Evolutionary conservation across 768 basidiomycete species (phyloP), one percentile per base, ranked within the genome.

Genomic region (Tricholoma sp.): DNA sequence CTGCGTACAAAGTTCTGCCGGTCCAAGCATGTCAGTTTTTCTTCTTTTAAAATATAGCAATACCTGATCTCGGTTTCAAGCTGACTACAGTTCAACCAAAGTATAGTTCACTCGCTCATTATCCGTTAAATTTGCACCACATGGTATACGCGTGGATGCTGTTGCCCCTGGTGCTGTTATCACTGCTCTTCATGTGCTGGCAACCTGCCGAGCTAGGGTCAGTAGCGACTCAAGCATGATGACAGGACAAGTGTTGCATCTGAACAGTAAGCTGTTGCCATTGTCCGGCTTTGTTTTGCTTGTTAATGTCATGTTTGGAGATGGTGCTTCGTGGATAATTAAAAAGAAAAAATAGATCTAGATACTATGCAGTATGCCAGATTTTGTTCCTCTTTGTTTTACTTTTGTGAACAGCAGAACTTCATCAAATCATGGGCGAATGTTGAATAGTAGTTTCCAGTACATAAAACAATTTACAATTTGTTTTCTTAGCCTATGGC

Each of bases 71-170:
- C 32, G 17, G 8, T 11, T 28, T 2, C 10, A 41, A 68, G 69
- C 70, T 33, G 81, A 84, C 65, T 84, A 83, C 68, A 76, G 77
- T 6, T 62, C 78, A 1, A 86, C 85, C 7, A 86, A 87, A 68
- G 63, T 80, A 6, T 69, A 78, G 11, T 85, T 85, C 66, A 83
- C 81, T 6, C 76, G 82, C 18, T 76, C 80, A n/a, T 8, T 85
- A 36, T 78, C 82, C 0, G 61, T 72, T 32, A 80, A 84, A 57
- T 70, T 84, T 28, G 76, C 76, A 7, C 28, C 51, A 10, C 52
- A 39, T 10, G 58, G 47, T 6, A 56, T 59, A 18, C 72, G 82
- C 56, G 83, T 83, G 50, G 82, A 83, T 60, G 74, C 70, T 2
- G 72, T 82, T n/a, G 74, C 74, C 2, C 76, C 79, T 24, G 82